Percentiles rank a stretch among this genome's conserved stretches.
These are phyloP conservation scores for Erodium moschatum DNA, from an alignment of 441 rosid genomes.

Conservation along the genomic window DNA sequence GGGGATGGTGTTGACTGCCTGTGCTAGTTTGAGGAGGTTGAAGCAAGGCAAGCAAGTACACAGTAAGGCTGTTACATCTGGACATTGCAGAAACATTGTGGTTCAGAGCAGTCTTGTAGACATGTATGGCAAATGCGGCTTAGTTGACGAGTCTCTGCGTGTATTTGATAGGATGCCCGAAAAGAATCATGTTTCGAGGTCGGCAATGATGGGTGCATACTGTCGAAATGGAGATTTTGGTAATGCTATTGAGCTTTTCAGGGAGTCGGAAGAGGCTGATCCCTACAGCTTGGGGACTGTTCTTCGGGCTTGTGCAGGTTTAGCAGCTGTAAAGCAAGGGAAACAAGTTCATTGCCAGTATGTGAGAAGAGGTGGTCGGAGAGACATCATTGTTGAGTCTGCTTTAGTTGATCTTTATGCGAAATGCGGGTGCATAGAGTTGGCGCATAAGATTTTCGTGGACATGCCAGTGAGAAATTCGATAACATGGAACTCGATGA, in stretches of 20 bases:
- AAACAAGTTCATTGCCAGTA: constrained; percentile 81
- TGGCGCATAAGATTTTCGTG: constrained; percentile 38
- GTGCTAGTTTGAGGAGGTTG: constrained; percentile 57
- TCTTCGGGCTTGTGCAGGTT: constrained; percentile 75
- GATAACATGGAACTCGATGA: constrained; percentile 81
- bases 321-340: constrained; percentile 57
- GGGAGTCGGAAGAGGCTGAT: constrained; percentile 44
- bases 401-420: constrained; percentile 80
- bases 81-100: constrained; percentile 47
- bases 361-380: constrained; percentile 56
- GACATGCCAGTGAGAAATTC: constrained; percentile 44
- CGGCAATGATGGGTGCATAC: constrained; percentile 67
- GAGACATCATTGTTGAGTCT: constrained; percentile 65
- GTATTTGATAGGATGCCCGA: constrained; percentile 56
- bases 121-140: constrained; percentile 82
- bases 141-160: constrained; percentile 39
- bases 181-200: constrained; percentile 62
- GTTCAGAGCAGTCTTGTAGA: constrained; percentile 75
- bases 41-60: constrained; percentile 73
- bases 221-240: constrained; percentile 59
- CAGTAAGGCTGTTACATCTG: constrained; percentile 41
- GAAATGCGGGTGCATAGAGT: constrained; percentile 59
- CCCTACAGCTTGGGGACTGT: constrained; percentile 72
- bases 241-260: constrained; percentile 45
- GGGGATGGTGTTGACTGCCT: constrained; percentile 66